Evolutionary conservation across 352 stramenopile species (phyloP), one percentile per base, ranked within the genome.

Genomic region (Globisporangium splendens): DNA sequence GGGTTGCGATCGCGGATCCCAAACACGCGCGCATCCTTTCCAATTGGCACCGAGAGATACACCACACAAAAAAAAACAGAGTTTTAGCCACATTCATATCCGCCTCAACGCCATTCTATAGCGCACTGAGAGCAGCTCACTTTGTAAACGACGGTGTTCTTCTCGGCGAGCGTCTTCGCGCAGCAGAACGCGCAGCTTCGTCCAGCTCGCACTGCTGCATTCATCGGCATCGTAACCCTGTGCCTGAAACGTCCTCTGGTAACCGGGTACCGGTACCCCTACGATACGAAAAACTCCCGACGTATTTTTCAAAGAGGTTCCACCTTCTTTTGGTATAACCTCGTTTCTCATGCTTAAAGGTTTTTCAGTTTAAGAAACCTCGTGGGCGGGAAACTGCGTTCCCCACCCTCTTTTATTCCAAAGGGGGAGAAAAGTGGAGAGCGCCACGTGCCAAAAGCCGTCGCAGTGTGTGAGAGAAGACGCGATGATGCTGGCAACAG

Each of bases 1-100:
- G 82, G 77, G 41, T 86, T 79, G 21, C 68, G 70, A 58, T 91
- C 82, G 38, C 74, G 47, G 53, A 88, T 89, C 1, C 68, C 82
- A 56, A 86, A 68, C n/a, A 88, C 68, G 31, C 62, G 55, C 15
- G 73, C 71, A 69, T 89, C 77, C 82, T 91, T 31, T 31, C 5
- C 24, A 31, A 31, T 31, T 31, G 46, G 10, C 24, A 44, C 3
- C 10, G 10, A 18, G 7, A 55, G 11, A 15, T 6, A 12, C 8
- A 35, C 31, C 6, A 20, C 24, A 31, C 24, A 2, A 5, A 2
- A 31, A 31, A 31, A 6, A 31, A 5, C 24, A 31, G 24, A 31
- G 24, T 5, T 31, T 31, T 31, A 31, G 24, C 24, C 24, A 31
- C 24, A n/a, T 5, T 31, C 24, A 31, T 5, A 5, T 31, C 24